Evolutionary conservation across 2,329 filamentous ascomycete species (phyloP).

Genomic region (Botrytis sinoallii): DNA sequence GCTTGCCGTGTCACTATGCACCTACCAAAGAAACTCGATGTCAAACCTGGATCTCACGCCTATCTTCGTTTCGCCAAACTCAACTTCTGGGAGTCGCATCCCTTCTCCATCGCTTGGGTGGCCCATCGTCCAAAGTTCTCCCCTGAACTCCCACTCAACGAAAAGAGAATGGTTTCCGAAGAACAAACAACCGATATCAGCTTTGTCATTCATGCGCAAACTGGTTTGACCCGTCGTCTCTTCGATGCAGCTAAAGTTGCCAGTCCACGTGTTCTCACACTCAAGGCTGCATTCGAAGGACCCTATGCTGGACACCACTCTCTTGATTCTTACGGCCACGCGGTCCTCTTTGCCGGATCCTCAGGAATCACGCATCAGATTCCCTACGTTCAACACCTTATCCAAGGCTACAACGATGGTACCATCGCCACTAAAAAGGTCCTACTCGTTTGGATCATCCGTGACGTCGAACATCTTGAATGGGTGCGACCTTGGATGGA

Average conservation of each 20-base stretch:
- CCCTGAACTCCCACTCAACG: conserved; percentile 38
- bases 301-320: conserved; percentile 83
- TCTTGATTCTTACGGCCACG: conserved; percentile 88
- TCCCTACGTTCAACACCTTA: conserved; percentile 76
- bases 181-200: conserved; percentile 54
- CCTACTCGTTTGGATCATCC: conserved; percentile 88
- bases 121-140: conserved; percentile 48
- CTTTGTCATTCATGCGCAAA: conserved; percentile 82
- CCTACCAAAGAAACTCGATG: conserved; percentile 62
- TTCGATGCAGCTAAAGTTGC: conserved; percentile 61
- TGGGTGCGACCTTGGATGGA: conserved; percentile 91
- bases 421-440: conserved; percentile 78
- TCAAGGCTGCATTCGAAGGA: conserved; percentile 73
- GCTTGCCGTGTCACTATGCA: conserved; percentile 67
- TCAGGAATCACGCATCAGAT: conserved; percentile 96
- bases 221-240: conserved; percentile 81
- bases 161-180: conserved; percentile 33
- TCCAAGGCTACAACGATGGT: conserved; percentile 64
- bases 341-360: conserved; percentile 85
- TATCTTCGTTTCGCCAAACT: conserved; percentile 69
- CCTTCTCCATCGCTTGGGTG: conserved; percentile 76
- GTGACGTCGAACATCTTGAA: conserved; percentile 82
- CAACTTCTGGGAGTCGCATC: conserved; percentile 69
- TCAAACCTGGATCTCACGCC: conserved; percentile 69
- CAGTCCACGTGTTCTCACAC: conserved; percentile 16